A percentile compares a stretch with the other conserved stretches of the same genome.
Conservation (phyloP, 768 basidiomycete genomes). For the Naganishia onofrii region DNA sequence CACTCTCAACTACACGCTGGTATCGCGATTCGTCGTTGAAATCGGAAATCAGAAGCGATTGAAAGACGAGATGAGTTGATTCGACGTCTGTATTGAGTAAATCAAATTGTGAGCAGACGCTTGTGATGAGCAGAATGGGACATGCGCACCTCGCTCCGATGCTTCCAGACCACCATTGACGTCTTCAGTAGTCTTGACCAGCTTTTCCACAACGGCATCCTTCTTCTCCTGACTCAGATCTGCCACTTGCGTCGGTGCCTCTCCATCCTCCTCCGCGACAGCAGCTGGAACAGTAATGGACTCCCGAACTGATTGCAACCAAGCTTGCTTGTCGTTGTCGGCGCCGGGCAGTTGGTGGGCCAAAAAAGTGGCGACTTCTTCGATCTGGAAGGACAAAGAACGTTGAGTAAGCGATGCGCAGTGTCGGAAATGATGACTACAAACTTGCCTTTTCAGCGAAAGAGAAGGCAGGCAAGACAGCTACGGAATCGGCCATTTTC, state of each 20-base stretch:
- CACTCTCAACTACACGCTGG: conserved; percentile 13
- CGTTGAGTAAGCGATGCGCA: background rate
- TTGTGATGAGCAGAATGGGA: background rate
- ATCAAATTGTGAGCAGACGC: conserved; percentile 5
- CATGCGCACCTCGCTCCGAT: conserved; percentile 44
- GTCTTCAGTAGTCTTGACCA: conserved; percentile 43
- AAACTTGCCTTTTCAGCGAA: conserved; percentile 38
- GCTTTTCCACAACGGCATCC: conserved; percentile 38
- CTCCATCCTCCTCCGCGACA: conserved; percentile 35
- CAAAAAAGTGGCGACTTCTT: conserved; percentile 45
- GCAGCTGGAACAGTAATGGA: conserved; percentile 28
- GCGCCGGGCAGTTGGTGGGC: conserved; percentile 43
- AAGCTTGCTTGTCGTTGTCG: conserved; percentile 34
- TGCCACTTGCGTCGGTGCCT: conserved; percentile 33
- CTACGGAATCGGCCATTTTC: conserved; percentile 47
- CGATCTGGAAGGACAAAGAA: conserved; percentile 32
- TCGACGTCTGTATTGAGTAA: conserved; percentile 44
- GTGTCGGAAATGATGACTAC: conserved; percentile 28
- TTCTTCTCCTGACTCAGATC: conserved; percentile 38
- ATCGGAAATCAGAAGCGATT: conserved; percentile 29
- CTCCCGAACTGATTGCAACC: conserved; percentile 39
- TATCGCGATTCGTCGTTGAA: conserved; percentile 14
- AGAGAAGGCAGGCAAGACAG: conserved; percentile 49
- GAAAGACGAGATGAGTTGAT: conserved; percentile 43
- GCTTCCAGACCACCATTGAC: conserved; percentile 45